Evolutionary conservation across 139 green algal genomes (phyloP).

Genomic region (Chlamydomonas asymmetrica): DNA sequence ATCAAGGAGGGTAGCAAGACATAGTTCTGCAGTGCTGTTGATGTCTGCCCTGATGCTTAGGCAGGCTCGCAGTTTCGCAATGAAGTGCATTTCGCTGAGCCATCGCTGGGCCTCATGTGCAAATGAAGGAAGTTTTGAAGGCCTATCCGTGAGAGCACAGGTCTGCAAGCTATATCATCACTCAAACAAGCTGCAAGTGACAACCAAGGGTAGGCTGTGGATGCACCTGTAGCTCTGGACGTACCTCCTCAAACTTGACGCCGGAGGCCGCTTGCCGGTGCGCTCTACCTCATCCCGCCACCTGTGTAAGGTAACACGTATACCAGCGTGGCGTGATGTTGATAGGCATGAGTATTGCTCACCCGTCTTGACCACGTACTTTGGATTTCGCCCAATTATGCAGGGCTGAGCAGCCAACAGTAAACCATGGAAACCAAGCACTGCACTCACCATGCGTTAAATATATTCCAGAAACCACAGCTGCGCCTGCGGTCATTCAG

Average conservation of each 20-base stretch:
- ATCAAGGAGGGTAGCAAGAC: not conserved
- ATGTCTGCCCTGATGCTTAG: slow-evolving; percentile 19
- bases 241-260: not conserved
- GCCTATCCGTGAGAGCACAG: not conserved
- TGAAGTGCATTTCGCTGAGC: not conserved
- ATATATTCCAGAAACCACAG: no score
- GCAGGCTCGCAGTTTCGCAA: not conserved
- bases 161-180: not conserved
- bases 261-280: no score
- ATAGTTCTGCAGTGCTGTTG: slow-evolving; percentile 1
- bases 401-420: no score
- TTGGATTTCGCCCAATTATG: no score
- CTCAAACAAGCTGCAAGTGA: not conserved
- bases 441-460: no score
- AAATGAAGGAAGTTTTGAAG: not conserved
- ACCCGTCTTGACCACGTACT: no score
- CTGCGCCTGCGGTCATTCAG: no score
- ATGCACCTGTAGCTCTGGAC: not conserved
- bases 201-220: not conserved
- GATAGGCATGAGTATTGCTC: no score
- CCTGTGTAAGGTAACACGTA: not conserved
- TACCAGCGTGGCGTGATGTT: no score
- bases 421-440: no score
- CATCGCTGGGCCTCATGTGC: not conserved
- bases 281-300: not conserved